phyloP scores from a whole-genome alignment of 805 yeast species.

The Vanderwaltozyma verrucispora region DNA sequence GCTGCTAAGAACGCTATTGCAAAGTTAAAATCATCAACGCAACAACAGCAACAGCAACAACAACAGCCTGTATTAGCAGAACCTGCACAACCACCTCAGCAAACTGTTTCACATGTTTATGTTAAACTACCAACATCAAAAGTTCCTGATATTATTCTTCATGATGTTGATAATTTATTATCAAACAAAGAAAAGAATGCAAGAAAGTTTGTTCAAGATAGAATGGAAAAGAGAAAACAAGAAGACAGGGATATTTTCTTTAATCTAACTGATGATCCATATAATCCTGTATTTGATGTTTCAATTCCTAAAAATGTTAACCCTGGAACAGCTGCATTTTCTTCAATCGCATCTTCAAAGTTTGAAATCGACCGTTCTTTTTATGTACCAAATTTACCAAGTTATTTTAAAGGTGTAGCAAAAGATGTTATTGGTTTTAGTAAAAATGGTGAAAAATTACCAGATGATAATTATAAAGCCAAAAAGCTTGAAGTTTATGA shows the following conservation, averaged over 20 bases:
- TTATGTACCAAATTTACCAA: slow-evolving; percentile 29
- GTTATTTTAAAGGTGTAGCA: slow-evolving; percentile 22
- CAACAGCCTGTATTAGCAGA: slow-evolving; percentile 14
- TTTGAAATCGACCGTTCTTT: slow-evolving; percentile 57
- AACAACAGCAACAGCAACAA: slow-evolving; percentile 11
- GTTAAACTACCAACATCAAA: slow-evolving; percentile 82
- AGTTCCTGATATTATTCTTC: slow-evolving; percentile 85
- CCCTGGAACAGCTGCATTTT: slow-evolving; percentile 61
- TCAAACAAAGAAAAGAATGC: slow-evolving; percentile 69
- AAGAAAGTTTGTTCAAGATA: slow-evolving; percentile 75
- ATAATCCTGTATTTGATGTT: slow-evolving; percentile 69
- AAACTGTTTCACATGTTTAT: slow-evolving; percentile 50
- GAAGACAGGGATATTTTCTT: slow-evolving; percentile 65
- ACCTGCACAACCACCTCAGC: slow-evolving; percentile 14
- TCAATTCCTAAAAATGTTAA: slow-evolving; percentile 45
- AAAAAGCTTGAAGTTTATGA: slow-evolving; percentile 29
- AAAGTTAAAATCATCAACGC: slow-evolving; percentile 10
- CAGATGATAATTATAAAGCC: slow-evolving; percentile 12
- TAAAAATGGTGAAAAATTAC: slow-evolving; percentile 25
- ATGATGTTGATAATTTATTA: slow-evolving; percentile 67
- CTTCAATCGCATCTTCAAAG: slow-evolving; percentile 62
- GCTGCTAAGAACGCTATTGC: neutral
- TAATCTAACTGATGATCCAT: slow-evolving; percentile 79
- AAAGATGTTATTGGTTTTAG: slow-evolving; percentile 16
- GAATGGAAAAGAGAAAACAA: slow-evolving; percentile 57